Evolutionary conservation across 768 basidiomycete genomes (phyloP), one percentile per base, ranked within the genome.

Genomic region (Boletus pseudopeckii): DNA sequence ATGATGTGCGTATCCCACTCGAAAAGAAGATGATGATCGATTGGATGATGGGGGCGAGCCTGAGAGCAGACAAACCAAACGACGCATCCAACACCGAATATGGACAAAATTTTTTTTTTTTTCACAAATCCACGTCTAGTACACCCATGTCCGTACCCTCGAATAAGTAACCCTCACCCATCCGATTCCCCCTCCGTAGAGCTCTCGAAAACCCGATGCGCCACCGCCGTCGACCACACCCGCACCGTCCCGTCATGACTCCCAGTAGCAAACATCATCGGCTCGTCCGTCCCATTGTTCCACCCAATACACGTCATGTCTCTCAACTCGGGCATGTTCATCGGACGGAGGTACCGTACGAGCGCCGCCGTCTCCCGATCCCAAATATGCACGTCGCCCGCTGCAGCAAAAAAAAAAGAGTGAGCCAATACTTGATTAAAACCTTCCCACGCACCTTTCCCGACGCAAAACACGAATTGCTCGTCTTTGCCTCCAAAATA

Each of bases 361-460:
- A 90, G 69, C 9, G 81, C 77, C 3, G 81, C 90, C 13, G 85
- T 86, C 69, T 90, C 88, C 50, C 84, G 83, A 62, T 92, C 90
- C 90, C 90, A 92, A 24, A 92, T 84, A 59, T 89, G 85, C 14
- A 92, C 87, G 56, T 90, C 86, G 1, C 90, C 90, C 57, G 80
- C 89, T 90, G 56, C n/a, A n/a, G n/a, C n/a, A n/a, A n/a, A n/a
- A n/a, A n/a, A n/a, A n/a, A n/a, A n/a, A n/a, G n/a, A n/a, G n/a
- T n/a, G n/a, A n/a, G n/a, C n/a, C n/a, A n/a, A n/a, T n/a, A n/a
- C n/a, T n/a, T n/a, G n/a, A n/a, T n/a, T n/a, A n/a, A n/a, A 22
- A n/a, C 32, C 50, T 22, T 22, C 22, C 22, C 1, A 24, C 24
- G 4, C 24, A 85, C 89, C 80, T 81, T 92, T 90, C 7, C 85